phyloP scores from a whole-genome alignment of 2,329 filamentous ascomycete species.

The Berkeleyomyces basicola region DNA sequence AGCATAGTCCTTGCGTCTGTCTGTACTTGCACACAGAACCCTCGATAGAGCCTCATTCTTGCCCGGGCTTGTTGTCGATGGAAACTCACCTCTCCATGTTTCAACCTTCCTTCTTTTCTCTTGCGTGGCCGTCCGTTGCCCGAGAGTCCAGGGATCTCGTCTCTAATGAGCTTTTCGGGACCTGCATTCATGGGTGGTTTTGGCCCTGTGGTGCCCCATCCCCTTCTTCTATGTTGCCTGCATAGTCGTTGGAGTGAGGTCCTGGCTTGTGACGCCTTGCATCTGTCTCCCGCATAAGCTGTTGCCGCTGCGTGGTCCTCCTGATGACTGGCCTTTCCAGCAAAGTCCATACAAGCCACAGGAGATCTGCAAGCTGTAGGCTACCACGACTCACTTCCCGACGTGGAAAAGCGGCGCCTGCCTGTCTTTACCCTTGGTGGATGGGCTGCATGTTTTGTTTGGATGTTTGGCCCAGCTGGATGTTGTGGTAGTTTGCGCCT shows the following conservation, averaged over 20 bases:
- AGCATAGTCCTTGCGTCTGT: no score
- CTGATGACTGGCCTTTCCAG: background rate
- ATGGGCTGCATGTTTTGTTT: background rate
- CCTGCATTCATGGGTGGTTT: background rate
- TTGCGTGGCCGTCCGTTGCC: background rate
- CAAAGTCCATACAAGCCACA: background rate
- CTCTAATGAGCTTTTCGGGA: background rate
- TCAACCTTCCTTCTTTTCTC: background rate
- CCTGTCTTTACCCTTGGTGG: background rate
- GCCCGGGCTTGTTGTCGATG: background rate
- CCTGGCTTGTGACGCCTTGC: background rate
- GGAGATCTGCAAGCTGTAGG: background rate
- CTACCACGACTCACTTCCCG: background rate
- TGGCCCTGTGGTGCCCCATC: background rate
- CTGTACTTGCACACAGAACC: no score
- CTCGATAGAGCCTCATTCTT: background rate
- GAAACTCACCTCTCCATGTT: background rate
- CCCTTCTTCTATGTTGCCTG: background rate
- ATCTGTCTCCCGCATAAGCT: background rate
- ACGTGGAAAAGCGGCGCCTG: background rate
- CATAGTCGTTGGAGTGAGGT: background rate
- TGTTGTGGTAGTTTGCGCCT: no score
- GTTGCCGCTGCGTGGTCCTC: background rate
- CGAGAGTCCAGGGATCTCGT: background rate
- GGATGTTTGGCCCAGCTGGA: background rate